Evolutionary conservation across 179 eudicot genomes (phyloP).

Genomic region (Actinidia polygama): DNA sequence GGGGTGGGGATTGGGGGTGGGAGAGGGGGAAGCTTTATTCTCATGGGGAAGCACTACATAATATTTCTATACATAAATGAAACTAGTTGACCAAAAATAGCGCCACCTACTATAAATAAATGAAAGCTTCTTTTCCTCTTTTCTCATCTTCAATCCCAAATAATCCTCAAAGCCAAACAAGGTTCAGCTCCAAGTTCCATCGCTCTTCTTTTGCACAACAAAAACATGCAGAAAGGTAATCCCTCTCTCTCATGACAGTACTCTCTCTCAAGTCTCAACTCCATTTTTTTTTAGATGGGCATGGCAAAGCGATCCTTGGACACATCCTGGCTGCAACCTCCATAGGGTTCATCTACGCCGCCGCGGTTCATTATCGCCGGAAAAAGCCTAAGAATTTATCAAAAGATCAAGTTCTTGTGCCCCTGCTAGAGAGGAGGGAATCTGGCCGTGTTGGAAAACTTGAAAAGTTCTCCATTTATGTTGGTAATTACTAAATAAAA

Average conservation of each 20-base stretch:
- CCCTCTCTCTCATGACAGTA: background rate
- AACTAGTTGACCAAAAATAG: too few relatives aligned
- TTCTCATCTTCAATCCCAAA: background rate
- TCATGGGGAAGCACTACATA: too few relatives aligned
- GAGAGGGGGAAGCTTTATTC: too few relatives aligned
- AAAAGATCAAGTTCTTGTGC: slow-evolving; percentile 44
- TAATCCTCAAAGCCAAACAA: too few relatives aligned
- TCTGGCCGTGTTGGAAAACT: slow-evolving; percentile 61
- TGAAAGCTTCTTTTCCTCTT: background rate
- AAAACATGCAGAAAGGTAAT: slow-evolving; percentile 20
- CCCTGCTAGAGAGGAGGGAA: slow-evolving; percentile 41
- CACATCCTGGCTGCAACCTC: slow-evolving; percentile 39
- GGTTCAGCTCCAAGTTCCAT: background rate
- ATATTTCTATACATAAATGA: too few relatives aligned
- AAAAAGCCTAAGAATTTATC: slow-evolving; percentile 4
- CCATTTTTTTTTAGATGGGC: slow-evolving; percentile 21
- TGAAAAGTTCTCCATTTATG: slow-evolving; percentile 77
- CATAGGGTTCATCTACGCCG: slow-evolving; percentile 34
- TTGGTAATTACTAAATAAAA: slow-evolving; percentile 44
- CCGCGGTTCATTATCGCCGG: slow-evolving; percentile 25
- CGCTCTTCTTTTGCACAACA: background rate
- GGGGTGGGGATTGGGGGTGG: too few relatives aligned
- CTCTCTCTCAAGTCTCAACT: background rate
- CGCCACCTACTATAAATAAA: background rate
- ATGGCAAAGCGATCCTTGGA: slow-evolving; percentile 27